Percentiles rank a stretch among this genome's conserved stretches.
phyloP scores from a whole-genome alignment of 192 early-diverging fungal species.

The Mortierella antarctica region DNA sequence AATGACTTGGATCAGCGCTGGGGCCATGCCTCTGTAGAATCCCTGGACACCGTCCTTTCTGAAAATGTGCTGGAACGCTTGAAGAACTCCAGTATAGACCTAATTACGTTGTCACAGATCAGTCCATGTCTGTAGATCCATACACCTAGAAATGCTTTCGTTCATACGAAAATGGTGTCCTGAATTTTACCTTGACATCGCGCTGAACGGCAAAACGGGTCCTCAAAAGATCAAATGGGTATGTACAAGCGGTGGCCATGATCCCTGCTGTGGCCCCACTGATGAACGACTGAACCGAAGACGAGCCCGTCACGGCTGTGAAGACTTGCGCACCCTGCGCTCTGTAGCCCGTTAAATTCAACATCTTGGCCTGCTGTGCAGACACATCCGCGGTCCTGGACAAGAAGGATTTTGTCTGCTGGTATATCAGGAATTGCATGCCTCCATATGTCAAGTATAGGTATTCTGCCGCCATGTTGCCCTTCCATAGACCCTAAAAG shows the following conservation, averaged over 20 bases:
- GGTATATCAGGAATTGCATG: slow-evolving; percentile 85
- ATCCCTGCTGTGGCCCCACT: slow-evolving; percentile 84
- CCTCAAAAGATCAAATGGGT: slow-evolving; percentile 96
- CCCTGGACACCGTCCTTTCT: slow-evolving; percentile 81
- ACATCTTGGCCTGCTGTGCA: not conserved
- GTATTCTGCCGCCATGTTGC: slow-evolving; percentile 93
- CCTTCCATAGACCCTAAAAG: slow-evolving; percentile 86
- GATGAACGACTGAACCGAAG: slow-evolving; percentile 67
- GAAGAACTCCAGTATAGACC: slow-evolving; percentile 74
- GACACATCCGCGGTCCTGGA: slow-evolving; percentile 33
- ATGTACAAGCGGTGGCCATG: slow-evolving; percentile 83
- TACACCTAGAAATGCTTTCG: not conserved
- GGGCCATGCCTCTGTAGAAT: slow-evolving; percentile 87
- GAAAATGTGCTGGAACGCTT: slow-evolving; percentile 75
- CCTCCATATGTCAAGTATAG: slow-evolving; percentile 93
- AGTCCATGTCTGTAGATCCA: not conserved
- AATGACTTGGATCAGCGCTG: slow-evolving; percentile 88
- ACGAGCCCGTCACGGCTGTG: slow-evolving; percentile 43
- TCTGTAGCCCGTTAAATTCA: slow-evolving; percentile 1
- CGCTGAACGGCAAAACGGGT: slow-evolving; percentile 94
- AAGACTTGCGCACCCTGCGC: not conserved
- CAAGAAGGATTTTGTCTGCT: slow-evolving; percentile 61
- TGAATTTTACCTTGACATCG: slow-evolving; percentile 52
- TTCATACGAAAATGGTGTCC: not conserved
- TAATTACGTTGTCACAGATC: not conserved